Conservation (phyloP, 2,329 filamentous ascomycete species). For the Fusarium burgessii region DNA sequence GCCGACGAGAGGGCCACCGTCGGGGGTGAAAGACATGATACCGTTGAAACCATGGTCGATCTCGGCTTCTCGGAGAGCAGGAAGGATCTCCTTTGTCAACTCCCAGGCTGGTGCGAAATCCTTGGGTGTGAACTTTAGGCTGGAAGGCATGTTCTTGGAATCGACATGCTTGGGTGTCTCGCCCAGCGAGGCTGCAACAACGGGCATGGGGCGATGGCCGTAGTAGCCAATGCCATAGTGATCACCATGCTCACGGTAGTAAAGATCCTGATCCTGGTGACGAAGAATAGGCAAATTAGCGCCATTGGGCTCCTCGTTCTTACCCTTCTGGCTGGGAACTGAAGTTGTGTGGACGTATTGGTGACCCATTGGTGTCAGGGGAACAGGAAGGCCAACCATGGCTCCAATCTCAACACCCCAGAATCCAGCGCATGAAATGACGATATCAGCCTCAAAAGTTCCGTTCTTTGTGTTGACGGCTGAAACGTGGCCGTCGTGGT, state of each 20-base stretch:
- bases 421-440: constrained; percentile 73
- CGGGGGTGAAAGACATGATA: constrained; percentile 74
- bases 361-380: constrained; percentile 70
- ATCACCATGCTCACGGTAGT: constrained; percentile 74
- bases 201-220: constrained; percentile 71
- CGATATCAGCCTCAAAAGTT: constrained; percentile 67
- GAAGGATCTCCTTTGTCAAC: constrained; percentile 65
- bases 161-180: constrained; percentile 64
- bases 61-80: constrained; percentile 61
- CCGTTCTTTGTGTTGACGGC: constrained; percentile 65
- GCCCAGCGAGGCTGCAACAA: constrained; percentile 66
- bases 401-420: constrained; percentile 75
- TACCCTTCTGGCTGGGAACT: constrained; percentile 58
- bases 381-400: constrained; percentile 69
- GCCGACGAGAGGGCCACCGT: constrained; percentile 71
- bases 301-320: constrained; percentile 55
- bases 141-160: constrained; percentile 73
- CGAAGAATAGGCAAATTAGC: constrained; percentile 69
- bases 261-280: constrained; percentile 72
- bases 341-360: constrained; percentile 73
- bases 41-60: constrained; percentile 73
- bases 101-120: constrained; percentile 73
- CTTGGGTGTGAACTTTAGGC: constrained; percentile 68
- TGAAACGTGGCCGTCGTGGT: constrained; percentile 61
- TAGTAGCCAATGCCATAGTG: constrained; percentile 74